Conservation (phyloP, 352 stramenopile genomes). For the Phytophthora agathidicida region DNA sequence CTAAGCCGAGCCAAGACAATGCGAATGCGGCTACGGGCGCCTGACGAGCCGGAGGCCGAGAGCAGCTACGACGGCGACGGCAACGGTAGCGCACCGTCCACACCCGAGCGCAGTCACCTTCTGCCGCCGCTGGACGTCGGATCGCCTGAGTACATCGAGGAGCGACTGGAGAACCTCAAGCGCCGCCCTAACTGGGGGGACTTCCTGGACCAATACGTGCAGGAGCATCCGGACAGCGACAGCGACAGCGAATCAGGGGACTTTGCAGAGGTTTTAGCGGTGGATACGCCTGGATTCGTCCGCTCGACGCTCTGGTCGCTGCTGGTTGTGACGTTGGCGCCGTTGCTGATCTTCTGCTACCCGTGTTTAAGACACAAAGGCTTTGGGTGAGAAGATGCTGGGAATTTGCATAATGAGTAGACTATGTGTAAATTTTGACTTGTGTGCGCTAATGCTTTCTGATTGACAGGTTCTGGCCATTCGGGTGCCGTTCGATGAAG, state of each 20-base stretch:
- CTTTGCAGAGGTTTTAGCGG: constrained; percentile 12
- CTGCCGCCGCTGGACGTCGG: constrained; percentile 67
- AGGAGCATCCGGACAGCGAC: constrained; percentile 49
- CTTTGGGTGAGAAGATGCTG: constrained; percentile 43
- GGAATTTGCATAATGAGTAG: background rate
- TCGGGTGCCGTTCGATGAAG: constrained; percentile 62
- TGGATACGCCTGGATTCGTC: constrained; percentile 42
- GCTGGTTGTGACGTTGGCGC: constrained; percentile 48
- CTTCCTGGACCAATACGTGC: constrained; percentile 81
- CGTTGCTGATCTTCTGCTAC: constrained; percentile 63
- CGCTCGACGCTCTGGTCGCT: constrained; percentile 64
- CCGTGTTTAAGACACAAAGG: constrained; percentile 62
- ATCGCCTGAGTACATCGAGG: constrained; percentile 84
- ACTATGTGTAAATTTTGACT: background rate
- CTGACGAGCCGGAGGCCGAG: constrained; percentile 57
- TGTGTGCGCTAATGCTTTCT: background rate
- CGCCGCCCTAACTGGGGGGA: constrained; percentile 59
- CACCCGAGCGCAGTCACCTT: constrained; percentile 18
- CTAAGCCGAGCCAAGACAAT: constrained; percentile 34
- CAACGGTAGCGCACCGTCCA: constrained; percentile 13
- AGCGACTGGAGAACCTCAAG: constrained; percentile 89
- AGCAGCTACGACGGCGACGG: constrained; percentile 32
- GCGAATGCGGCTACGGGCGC: constrained; percentile 70
- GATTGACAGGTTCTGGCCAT: constrained; percentile 68
- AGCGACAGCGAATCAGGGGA: constrained; percentile 48